Evolutionary conservation across 371 early-diverging fungal genomes (phyloP), one percentile per base, ranked within the genome.

Genomic region (Actinomucor elegans): DNA sequence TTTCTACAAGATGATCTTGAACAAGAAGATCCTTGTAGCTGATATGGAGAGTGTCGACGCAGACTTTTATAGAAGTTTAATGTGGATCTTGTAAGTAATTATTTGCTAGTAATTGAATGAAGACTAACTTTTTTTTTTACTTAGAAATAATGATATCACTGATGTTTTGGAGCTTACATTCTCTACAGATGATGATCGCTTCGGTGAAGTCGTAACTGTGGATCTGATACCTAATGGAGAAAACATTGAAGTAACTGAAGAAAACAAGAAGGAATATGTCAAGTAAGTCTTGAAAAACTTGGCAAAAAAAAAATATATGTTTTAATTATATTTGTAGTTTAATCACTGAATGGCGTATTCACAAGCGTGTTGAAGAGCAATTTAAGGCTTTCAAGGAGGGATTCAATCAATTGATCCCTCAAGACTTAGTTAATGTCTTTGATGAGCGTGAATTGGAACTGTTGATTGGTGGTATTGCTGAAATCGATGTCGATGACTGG

Each of bases 401-500:
- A 1, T 96, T 99, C 81, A 89, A 94, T 68, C 97, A 98, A 68
- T 72, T 99, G 20, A 90, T 99, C 42, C 97, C 97, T 31, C 85
- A 86, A 55, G 94, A 97, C 17, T 76, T 97, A 12, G 81, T 99
- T 40, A 82, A 84, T 44, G 96, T 99, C 17, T 99, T 98, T 81
- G 96, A 98, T 70, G 99, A 97, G 69, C 90, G 94, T 58, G 99
- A 99, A 78, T 74, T 99, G 51, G 99, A 98, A 84, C 80, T 99
- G 28, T 82, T 99, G 46, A 97, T 99, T 66, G 94, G 97, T 21
- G 99, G 99, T 58, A 77, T 98, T 61, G 92, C 97, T 5, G 98
- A 99, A 61, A 96, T 99, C 49, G 98, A 99, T 75, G 87, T 98
- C 14, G 98, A 97, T 59, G 99, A 99, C 70, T 98, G 99, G 99